Evolutionary conservation across 2,329 filamentous ascomycete species (phyloP), one percentile per base, ranked within the genome.

Genomic region (Septoria linicola): DNA sequence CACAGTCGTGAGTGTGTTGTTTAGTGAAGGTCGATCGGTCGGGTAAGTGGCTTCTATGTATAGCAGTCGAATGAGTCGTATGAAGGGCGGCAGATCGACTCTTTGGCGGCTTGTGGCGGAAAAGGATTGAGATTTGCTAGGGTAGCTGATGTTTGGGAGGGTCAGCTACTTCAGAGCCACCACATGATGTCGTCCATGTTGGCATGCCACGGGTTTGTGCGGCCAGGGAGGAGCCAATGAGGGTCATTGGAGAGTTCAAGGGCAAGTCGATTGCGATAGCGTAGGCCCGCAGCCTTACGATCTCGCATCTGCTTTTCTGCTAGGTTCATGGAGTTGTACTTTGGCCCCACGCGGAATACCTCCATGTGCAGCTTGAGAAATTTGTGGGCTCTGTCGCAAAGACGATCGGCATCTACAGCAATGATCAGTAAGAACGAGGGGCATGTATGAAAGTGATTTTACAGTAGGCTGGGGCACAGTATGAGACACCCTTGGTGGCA

Each of bases 341-440:
- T 30, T 42, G 8, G 6, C 17, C 40, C 44, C 6, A 20, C 3
- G 58, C 71, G 1, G 11, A 19, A 5, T 13, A 11, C 25, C 3
- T 25, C 19, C 7, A 49, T 35, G 41, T 51, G 50, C 8, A 17
- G 34, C 6, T 60, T 54, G 3, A 71, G 46, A 36, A 68, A 70
- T n/a, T 14, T 10, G 1, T 63, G 54, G 0, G 62, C 69, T 1
- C 70, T 66, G 10, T 72, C 70, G 52, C 69, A 72, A 3, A 73
- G 65, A 1, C 64, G 63, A 41, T 73, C 70, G 5, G 71, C 70
- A 44, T 68, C n/a, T n/a, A n/a, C n/a, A n/a, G n/a, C n/a, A n/a
- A n/a, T n/a, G n/a, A n/a, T n/a, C n/a, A n/a, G n/a, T n/a, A n/a
- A n/a, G n/a, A n/a, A n/a, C n/a, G n/a, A n/a, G n/a, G n/a, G n/a